Base-by-base conservation (phyloP, 2,329 filamentous ascomycete species). In the Colletotrichum godetiae region DNA sequence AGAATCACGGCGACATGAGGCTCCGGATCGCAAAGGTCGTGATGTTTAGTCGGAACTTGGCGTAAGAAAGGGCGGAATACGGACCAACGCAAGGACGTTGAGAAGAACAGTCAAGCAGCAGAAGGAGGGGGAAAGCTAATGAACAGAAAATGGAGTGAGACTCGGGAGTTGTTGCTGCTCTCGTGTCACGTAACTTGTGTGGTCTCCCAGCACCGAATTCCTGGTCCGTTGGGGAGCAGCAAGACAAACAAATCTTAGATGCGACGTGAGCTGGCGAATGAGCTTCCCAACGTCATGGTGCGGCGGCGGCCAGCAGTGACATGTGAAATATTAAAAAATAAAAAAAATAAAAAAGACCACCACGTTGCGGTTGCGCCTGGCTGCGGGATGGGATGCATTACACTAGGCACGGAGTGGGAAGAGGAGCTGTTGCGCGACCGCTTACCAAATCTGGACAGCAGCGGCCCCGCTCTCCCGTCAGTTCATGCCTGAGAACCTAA, bases 201-300 rank as follows among this genome's bases (percentile, higher is more conserved):
- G 22, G 31, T 62, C 33, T 31, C 27, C 37, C 57, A 12, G 49
- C 27, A 37, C 33, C 15, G 22, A 55, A 57, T 60, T 73, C 66
- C 60, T 49, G 53, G 53, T 35, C 27, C 33, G 65, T 64, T 53
- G 31, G 67, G 70, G 59, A 42, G 58, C 46, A 33, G 62, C 70
- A 27, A 73, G 66, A 73, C 66, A 73, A 42, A 13, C 55, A 70
- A 65, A 57, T 60, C 35, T 65, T 56, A 60, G 19, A 64, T 59
- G 56, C 53, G 59, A 69, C 59, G 37, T 42, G 37, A 42, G 37
- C 59, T 73, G 42, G 55, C 70, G 66, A 70, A 73, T 73, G 70
- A 65, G 70, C 66, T 73, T 69, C 27, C 66, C 59, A 69, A 65
- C 70, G 70, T 73, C 70, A 73, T 69, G 70, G 66, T 64, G 55